A percentile compares a stretch with the other conserved stretches of the same genome.
Evolutionary conservation across 2,329 filamentous ascomycete genomes (phyloP).

Genomic region (Penicillium sp.): DNA sequence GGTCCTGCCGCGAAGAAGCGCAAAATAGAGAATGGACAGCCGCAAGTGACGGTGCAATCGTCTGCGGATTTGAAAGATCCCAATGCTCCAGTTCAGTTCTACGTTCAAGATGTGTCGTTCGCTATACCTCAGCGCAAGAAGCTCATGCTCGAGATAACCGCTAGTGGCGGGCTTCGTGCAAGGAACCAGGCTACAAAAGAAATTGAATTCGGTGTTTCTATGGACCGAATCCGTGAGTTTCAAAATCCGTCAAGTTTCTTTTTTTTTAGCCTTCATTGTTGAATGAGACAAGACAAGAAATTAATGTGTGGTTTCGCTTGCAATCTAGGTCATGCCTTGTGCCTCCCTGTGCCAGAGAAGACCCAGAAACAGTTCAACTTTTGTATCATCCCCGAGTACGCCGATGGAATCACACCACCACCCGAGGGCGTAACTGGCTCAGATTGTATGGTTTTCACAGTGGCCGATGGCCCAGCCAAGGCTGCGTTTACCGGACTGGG

Average conservation of each 20-base stretch:
- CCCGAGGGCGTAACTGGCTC: conserved; percentile 43
- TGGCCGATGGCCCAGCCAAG: conserved; percentile 54
- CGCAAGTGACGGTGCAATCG: conserved; percentile 27
- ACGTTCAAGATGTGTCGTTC: conserved; percentile 59
- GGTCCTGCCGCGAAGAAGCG: conserved; percentile 50
- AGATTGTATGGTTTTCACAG: conserved; percentile 62
- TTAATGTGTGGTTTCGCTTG: conserved; percentile 6
- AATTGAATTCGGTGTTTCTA: conserved; percentile 55
- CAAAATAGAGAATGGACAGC: conserved; percentile 47
- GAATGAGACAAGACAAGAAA: background rate
- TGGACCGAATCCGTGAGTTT: conserved; percentile 50
- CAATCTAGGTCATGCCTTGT: conserved; percentile 55
- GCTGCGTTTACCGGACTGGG: conserved; percentile 44
- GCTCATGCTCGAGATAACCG: conserved; percentile 59
- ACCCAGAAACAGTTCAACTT: conserved; percentile 64
- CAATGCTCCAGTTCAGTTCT: conserved; percentile 41
- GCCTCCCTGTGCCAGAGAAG: conserved; percentile 65
- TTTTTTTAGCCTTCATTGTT: background rate
- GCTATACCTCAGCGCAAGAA: conserved; percentile 65
- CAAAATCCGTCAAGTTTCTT: background rate
- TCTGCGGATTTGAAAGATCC: conserved; percentile 32
- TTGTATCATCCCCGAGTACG: conserved; percentile 57
- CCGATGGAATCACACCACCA: conserved; percentile 49
- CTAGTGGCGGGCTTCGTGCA: conserved; percentile 45
- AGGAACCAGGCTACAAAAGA: conserved; percentile 52